Evolutionary conservation across 805 yeast species (phyloP).

Genomic region (Blastobotrys mokoenaii): DNA sequence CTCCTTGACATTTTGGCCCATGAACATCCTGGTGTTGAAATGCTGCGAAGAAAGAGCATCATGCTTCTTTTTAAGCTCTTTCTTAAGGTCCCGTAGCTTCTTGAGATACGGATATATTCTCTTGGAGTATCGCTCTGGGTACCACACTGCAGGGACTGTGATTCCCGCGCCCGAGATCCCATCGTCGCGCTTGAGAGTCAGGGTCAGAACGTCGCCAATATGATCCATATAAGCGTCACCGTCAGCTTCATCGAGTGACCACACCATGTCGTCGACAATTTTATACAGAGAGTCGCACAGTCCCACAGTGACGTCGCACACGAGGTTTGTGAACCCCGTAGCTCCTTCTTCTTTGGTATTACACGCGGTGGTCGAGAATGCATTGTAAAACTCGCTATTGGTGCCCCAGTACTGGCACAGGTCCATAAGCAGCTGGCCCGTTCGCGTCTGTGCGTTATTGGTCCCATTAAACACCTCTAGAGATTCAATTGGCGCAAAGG

Average conservation of each 20-base stretch:
- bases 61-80: conserved; percentile 9
- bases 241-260: conserved; percentile 11
- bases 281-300: conserved; percentile 13
- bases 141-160: conserved; percentile 13
- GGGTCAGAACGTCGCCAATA: conserved; percentile 16
- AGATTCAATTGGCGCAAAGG: conserved; percentile 4
- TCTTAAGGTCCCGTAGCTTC: conserved; percentile 6
- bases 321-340: conserved; percentile 9
- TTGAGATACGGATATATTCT: conserved; percentile 6
- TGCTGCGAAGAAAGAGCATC: conserved; percentile 6
- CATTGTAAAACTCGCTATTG: conserved; percentile 7
- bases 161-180: conserved; percentile 19
- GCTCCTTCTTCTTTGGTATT: background rate
- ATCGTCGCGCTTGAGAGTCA: conserved; percentile 21
- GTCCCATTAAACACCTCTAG: background rate
- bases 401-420: conserved; percentile 12
- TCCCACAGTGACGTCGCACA: conserved; percentile 17
- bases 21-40: conserved; percentile 10
- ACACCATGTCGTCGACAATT: conserved; percentile 17
- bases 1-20: conserved; percentile 16
- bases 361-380: conserved; percentile 4
- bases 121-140: conserved; percentile 18
- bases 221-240: conserved; percentile 13
- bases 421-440: conserved; percentile 8
- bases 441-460: background rate